Evolutionary conservation across 345 rosid species (phyloP).

Genomic region (Populus ilicifolia): DNA sequence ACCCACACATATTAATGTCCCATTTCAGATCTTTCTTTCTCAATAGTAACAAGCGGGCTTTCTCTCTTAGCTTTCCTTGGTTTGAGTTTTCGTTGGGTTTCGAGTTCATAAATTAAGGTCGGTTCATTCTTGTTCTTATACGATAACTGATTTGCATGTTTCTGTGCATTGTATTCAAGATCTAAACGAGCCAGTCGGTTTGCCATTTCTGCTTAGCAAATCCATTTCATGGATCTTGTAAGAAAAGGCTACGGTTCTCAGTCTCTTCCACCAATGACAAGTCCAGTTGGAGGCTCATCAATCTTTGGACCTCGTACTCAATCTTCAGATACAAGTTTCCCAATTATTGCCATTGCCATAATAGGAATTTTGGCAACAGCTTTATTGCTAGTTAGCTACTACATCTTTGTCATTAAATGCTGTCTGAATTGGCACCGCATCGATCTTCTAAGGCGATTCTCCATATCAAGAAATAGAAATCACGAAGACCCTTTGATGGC

Average conservation of each 20-base stretch:
- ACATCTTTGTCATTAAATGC: constrained; percentile 79
- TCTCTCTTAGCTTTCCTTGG: too few species aligned
- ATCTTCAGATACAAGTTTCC: constrained; percentile 52
- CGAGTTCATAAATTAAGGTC: background rate
- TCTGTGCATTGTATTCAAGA: constrained; percentile 1
- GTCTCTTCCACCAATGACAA: constrained; percentile 31
- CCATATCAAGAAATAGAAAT: constrained; percentile 46
- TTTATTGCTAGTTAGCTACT: constrained; percentile 79
- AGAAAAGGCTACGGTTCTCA: constrained; percentile 20
- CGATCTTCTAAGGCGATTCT: constrained; percentile 54
- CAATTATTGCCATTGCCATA: constrained; percentile 68
- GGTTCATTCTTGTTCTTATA: background rate
- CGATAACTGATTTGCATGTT: constrained; percentile 1
- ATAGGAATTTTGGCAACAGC: constrained; percentile 83
- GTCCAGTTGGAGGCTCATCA: constrained; percentile 27
- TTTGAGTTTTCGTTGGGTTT: background rate
- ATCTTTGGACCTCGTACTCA: constrained; percentile 22
- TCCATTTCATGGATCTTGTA: constrained; percentile 44
- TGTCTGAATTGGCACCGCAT: constrained; percentile 80
- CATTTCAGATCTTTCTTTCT: too few species aligned
- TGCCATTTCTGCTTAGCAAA: background rate
- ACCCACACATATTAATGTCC: too few species aligned
- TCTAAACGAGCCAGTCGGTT: background rate
- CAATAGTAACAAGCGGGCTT: too few species aligned
- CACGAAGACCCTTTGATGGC: constrained; percentile 47